Base-by-base conservation (phyloP, 768 basidiomycete species). In the Pisolithus tinctorius region DNA sequence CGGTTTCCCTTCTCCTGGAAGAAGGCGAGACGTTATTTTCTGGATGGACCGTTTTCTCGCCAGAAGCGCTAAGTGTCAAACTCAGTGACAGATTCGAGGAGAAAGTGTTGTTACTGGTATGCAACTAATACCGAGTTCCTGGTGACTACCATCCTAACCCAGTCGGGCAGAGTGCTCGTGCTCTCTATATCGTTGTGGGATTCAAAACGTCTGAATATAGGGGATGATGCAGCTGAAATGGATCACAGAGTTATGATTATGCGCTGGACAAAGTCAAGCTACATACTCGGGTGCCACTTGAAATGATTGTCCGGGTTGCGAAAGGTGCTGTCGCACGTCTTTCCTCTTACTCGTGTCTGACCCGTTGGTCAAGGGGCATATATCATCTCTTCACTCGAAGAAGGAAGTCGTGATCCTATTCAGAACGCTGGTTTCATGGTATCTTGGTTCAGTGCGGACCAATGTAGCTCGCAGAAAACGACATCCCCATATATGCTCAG, bases 41-140 rank as follows among this genome's bases (percentile, higher is more conserved):
- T 5, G 95, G 93, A 1, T 98, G 96, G 95, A 97, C 94, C 0
- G 63, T 98, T 26, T 84, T 98, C 56, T 80, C 90, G 0, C 96
- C 96, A 0, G 80, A 83, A 57, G 80, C 86, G 47, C 63, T 88
- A 48, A 88, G 88, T 60, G 70, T 75, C 46, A 89, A 77, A 64
- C 62, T 88, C 6, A 78, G 81, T n/a, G 78, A 86, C 38, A 86
- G 82, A 57, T 93, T 92, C 55, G 94, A 97, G 69, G 96, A 98
- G 73, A 98, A 97, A 66, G 83, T 99, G 3, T 55, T 98, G 16
- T 69, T 99, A 0, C 65, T 98, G 66, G 93, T 93, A 48, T n/a
- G 51, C 89, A 74, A 23, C 34, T 38, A 10, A 44, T 48, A n/a
- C 6, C 17, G 23, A 26, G 16, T 16, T 49, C 43, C 34, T 4